Evolutionary conservation across 768 basidiomycete genomes (phyloP).

Genomic region (Auriscalpium orientale): DNA sequence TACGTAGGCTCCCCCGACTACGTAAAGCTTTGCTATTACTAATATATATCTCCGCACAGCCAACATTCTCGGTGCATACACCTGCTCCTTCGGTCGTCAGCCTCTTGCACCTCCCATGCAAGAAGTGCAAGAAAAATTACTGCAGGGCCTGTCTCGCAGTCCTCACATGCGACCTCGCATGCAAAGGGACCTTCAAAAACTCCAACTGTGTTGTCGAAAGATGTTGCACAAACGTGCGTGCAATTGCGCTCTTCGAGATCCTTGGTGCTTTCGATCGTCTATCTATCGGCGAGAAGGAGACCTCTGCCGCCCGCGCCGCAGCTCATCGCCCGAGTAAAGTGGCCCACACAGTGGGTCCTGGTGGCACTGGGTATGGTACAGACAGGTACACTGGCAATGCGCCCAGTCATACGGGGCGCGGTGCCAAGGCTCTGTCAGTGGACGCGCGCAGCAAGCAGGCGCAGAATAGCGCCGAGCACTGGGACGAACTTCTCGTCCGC

Average conservation of each 20-base stretch:
- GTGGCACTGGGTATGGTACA: conserved; percentile 43
- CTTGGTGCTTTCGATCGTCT: conserved; percentile 43
- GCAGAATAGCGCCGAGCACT: conserved; percentile 18
- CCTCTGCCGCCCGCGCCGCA: conserved; percentile 32
- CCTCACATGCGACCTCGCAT: conserved; percentile 30
- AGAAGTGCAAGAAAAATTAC: conserved; percentile 35
- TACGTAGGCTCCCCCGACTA: conserved; percentile 27
- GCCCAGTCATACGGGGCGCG: not conserved
- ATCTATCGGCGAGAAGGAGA: conserved; percentile 34
- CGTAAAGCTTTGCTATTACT: not conserved
- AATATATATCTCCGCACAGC: conserved; percentile 25
- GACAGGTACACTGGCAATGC: conserved; percentile 11
- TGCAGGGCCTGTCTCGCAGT: conserved; percentile 43
- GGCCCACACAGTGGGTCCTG: conserved; percentile 36
- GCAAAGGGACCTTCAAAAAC: conserved; percentile 32
- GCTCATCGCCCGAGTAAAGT: conserved; percentile 16
- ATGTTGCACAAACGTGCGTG: conserved; percentile 42
- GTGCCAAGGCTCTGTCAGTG: not conserved
- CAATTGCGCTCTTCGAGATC: conserved; percentile 44
- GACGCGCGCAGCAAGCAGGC: not conserved
- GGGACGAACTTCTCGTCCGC: conserved; percentile 35
- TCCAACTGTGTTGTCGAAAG: conserved; percentile 30
- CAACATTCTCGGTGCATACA: conserved; percentile 18
- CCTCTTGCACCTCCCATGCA: conserved; percentile 39
- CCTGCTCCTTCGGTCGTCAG: conserved; percentile 20